A percentile compares a stretch with the other conserved stretches of the same genome.
Conservation (phyloP, 2,329 filamentous ascomycete species). For the Chrysosporium keratinophilum region DNA sequence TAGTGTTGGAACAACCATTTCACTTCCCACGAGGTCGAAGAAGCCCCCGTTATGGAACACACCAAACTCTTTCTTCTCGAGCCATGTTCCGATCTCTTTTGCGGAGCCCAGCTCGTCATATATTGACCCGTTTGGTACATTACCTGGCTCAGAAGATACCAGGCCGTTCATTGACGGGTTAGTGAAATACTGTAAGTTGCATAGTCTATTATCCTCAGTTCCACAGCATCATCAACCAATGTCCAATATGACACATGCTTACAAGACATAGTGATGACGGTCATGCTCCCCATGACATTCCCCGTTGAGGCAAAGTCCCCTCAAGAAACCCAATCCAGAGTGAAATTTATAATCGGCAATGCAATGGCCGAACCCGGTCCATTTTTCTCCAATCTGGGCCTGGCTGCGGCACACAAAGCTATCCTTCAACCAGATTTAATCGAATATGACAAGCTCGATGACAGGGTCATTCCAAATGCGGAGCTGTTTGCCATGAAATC, state of each 20-base stretch:
- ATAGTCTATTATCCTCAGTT: neutral
- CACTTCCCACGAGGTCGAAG: neutral
- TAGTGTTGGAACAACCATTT: neutral
- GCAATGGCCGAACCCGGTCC: constrained; percentile 29
- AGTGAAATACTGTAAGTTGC: constrained; percentile 9
- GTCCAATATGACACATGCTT: neutral
- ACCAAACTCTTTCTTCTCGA: neutral
- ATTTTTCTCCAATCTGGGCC: constrained; percentile 33
- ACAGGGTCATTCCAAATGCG: constrained; percentile 23
- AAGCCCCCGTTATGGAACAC: constrained; percentile 9
- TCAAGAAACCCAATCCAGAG: constrained; percentile 19
- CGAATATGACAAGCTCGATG: constrained; percentile 15
- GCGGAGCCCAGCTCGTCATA: neutral
- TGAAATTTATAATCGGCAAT: constrained; percentile 25
- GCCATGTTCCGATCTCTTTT: neutral
- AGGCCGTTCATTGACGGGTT: neutral
- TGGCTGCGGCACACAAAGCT: constrained; percentile 33
- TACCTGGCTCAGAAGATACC: constrained; percentile 7
- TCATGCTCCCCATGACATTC: constrained; percentile 34
- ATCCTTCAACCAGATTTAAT: constrained; percentile 21
- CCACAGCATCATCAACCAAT: neutral
- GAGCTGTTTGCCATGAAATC: constrained; percentile 33
- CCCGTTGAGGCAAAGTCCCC: constrained; percentile 24
- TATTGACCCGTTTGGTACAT: constrained; percentile 8
- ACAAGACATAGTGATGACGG: constrained; percentile 22